Evolutionary conservation across 2,329 filamentous ascomycete species (phyloP).

Genomic region (Endoconidiophora laricicola): DNA sequence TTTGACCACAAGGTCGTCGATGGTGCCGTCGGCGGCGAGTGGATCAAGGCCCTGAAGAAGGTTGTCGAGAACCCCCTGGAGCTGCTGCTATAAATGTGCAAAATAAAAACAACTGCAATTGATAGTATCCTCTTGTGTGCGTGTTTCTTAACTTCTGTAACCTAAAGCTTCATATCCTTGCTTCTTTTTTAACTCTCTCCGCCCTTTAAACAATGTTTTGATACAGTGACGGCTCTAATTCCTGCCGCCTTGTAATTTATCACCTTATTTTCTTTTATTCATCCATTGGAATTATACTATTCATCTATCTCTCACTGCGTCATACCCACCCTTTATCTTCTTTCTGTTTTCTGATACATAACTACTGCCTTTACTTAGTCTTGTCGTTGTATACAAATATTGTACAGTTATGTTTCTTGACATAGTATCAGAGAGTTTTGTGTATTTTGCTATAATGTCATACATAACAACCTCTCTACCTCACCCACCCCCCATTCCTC

Average conservation of each 20-base stretch:
- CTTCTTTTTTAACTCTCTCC: background rate
- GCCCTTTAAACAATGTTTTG: background rate
- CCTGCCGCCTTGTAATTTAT: conserved; percentile 10
- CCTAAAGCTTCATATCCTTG: background rate
- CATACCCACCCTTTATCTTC: background rate
- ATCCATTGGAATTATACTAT: background rate
- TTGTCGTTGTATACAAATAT: no score
- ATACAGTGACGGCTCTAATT: conserved; percentile 10
- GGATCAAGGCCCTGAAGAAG: conserved; percentile 94
- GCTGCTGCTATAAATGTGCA: conserved; percentile 56
- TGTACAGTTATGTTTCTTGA: no score
- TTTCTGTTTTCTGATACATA: background rate
- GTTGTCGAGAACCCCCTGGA: conserved; percentile 93
- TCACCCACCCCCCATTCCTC: no score
- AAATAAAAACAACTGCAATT: background rate
- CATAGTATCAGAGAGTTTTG: background rate
- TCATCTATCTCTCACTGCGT: no score
- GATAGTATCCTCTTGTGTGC: no score
- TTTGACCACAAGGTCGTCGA: conserved; percentile 99
- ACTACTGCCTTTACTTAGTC: no score
- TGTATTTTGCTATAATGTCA: background rate
- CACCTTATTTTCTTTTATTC: background rate
- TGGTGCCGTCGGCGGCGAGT: conserved; percentile 89
- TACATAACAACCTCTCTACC: no score
- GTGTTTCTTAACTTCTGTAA: no score